Evolutionary conservation across 192 early-diverging fungal species (phyloP), one percentile per base, ranked within the genome.

Genomic region (Umbelopsis sp.): DNA sequence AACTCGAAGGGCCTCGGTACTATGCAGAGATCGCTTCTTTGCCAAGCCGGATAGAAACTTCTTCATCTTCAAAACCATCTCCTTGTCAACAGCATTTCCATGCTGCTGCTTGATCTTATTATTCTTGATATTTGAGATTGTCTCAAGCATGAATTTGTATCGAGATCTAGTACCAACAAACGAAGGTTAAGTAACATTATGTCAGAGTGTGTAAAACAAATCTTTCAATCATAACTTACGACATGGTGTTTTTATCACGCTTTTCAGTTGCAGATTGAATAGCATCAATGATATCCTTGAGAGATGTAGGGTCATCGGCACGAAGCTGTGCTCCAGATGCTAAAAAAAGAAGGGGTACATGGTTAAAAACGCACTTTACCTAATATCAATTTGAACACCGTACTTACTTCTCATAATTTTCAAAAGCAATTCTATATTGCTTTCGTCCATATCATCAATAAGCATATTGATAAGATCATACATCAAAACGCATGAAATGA

Each of bases 101-200:
- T 77, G 75, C 11, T 77, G 74, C 14, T 74, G 80, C 71, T 89
- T 90, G 77, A 92, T 84, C 70, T 93, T 91, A 85, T 98, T 98
- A 76, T 97, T 96, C 75, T 97, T 97, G 25, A 99, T 78, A 66
- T 94, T 92, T 44, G 88, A 89, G 45, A 99, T 83, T n/a, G 91
- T 96, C 77, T 99, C 97, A 38, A 98, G 78, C 95, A 99, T 94
- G 76, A 97, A 99, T 76, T 92, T 92, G 59, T 89, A 86, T 51
- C 97, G 89, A 59, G 79, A 88, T 20, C 81, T 83, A 51, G 11
- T 41, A 36, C 22, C 25, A 71, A 62, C 70, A 65, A 76, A 70
- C n/a, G 73, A n/a, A n/a, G 70, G 6, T 49, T 71, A 16, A 70
- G 65, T 21, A 69, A 65, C 22, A 79, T 80, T n/a, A 72, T 65